Conservation (phyloP, 2,329 filamentous ascomycete species). For the Xylariaceae sp. region DNA sequence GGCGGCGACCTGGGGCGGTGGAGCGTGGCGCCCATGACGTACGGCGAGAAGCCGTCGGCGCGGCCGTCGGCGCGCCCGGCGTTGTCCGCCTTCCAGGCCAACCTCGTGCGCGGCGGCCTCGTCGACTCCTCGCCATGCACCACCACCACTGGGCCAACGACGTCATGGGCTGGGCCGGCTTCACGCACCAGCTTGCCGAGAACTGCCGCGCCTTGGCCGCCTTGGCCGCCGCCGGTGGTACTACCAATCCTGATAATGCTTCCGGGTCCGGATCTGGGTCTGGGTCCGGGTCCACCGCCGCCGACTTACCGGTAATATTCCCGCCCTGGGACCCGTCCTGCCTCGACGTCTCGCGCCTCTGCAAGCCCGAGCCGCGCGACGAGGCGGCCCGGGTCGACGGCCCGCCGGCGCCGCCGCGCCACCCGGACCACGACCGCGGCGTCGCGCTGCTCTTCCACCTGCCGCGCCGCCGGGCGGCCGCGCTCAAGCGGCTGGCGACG, state of each 20-base stretch:
- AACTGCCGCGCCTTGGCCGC: conserved; percentile 30
- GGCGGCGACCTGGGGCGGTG: conserved; percentile 27
- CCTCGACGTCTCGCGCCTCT: conserved; percentile 28
- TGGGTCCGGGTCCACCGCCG: too few species aligned
- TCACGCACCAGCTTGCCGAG: conserved; percentile 33
- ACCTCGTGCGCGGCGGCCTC: conserved; percentile 33
- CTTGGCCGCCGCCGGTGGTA: too few species aligned
- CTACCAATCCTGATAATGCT: too few species aligned
- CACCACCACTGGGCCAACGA: conserved; percentile 36
- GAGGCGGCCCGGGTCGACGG: conserved; percentile 25
- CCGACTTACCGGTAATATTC: too few species aligned
- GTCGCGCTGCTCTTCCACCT: conserved; percentile 33
- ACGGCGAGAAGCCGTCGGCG: conserved; percentile 31
- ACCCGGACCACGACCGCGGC: conserved; percentile 20
- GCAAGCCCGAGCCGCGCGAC: conserved; percentile 15
- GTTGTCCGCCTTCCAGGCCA: conserved; percentile 31
- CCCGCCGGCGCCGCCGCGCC: conserved; percentile 18
- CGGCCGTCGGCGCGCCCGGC: conserved; percentile 26
- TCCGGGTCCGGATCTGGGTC: too few species aligned
- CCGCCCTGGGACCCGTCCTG: conserved; percentile 29
- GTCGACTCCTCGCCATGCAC: conserved; percentile 33
- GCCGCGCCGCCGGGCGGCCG: conserved; percentile 33
- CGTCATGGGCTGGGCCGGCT: conserved; percentile 32
- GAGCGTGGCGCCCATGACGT: conserved; percentile 30
- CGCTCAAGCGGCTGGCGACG: conserved; percentile 29